Base-by-base conservation (phyloP, 139 green algal species). In the Chlorella sp. region DNA sequence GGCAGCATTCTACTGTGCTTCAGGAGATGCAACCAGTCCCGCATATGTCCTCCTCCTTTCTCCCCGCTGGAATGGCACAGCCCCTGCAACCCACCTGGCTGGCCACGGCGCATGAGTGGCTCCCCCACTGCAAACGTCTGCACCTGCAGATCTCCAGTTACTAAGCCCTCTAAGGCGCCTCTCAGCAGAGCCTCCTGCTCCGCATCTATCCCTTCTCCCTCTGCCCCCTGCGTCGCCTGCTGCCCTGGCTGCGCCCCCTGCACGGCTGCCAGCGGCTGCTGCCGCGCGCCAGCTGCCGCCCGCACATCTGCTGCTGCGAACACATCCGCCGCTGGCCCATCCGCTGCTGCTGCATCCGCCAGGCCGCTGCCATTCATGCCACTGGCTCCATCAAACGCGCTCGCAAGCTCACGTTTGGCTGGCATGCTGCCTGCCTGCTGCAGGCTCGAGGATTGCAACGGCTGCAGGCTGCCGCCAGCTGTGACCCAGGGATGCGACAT, bases 401-500 rank as follows among this genome's bases (percentile, higher is more conserved):
- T 15, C 0, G 32, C 34, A n/a, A 25, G 69, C 62, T 34, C 62
- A 16, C 51, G 39, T 32, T 56, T 26, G 44, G 56, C 34, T 76
- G 65, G 3, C 32, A 12, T 21, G 30, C 55, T 7, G 20, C 32
- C 26, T 17, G 57, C 36, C 23, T 71, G 41, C 47, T 75, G 69
- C 36, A 57, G 56, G 65, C 11, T 16, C 0, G 26, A 36, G 16
- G 64, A 41, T 36, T 84, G 39, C 84, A 88, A 84, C 57, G 90
- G 82, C 32, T 74, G 85, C 74, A 92, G 68, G 3, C 38, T 51
- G 69, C 88, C 83, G 30, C 71, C 85, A 4, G 68, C 73, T 16
- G 92, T 95, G 12, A 95, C 87, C 95, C 95, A 98, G 18, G 93
- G 85, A 81, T 98, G 95, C 2, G 62, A 73, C 88, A 95, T 93